Evolutionary conservation across 495 filamentous ascomycete species (phyloP), one percentile per base, ranked within the genome.

Genomic region (Diplogelasinospora grovesii): DNA sequence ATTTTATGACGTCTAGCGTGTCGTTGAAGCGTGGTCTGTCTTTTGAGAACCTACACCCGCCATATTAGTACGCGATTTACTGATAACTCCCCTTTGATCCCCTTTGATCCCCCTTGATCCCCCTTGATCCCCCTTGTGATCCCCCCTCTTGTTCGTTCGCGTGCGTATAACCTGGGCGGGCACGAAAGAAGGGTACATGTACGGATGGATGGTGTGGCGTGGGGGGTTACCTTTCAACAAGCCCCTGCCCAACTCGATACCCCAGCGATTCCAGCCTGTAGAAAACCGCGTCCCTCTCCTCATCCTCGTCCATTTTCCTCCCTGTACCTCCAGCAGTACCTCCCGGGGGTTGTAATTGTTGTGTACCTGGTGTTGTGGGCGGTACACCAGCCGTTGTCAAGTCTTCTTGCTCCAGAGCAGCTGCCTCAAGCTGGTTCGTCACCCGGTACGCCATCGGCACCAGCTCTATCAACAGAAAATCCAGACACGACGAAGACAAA

Each of bases 401-500:
- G 13, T 38, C 43, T 11, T 59, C 47, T n/a, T n/a, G n/a, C 34
- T 63, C 64, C 8, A 43, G 32, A 36, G 53, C 45, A 2, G 56
- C 48, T 20, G 54, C 50, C 36, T 74, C 70, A 5, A 82, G 63
- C 46, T 82, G 69, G 53, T 69, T 64, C 9, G 78, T 74, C 22
- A 97, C 61, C 38, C 92, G 78, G 60, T 92, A 87, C 3, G 93
- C 85, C 77, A 95, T 83, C 30, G 92, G 92, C 19, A 98, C 92
- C 36, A 98, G 73, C 66, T 98, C 92, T 53, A 98, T 96, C 45
- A 98, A 74, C 10, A 98, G 79, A 45, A 98, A 80, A 56, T 98
- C 92, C 41, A 97, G 77, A 47, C 82, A 85, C 22, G 90, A 86
- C 23, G 83, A 76, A 60, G 72, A 81, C 35, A 95, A 68, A 67